phyloP scores from a whole-genome alignment of 1,284 basidiomycete species.

The Austroboletus niveus region DNA sequence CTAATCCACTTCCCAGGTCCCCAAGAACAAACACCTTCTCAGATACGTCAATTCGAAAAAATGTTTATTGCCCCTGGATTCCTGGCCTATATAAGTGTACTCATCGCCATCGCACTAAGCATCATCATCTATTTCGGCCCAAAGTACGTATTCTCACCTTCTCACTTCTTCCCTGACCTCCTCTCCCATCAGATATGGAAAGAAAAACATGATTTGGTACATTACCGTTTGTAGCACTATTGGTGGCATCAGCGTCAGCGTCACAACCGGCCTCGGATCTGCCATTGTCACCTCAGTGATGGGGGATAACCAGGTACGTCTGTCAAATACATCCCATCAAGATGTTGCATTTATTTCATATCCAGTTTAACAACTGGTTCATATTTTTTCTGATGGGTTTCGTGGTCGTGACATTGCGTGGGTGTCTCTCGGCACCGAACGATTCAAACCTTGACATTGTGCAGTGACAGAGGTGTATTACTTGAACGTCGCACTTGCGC shows the following conservation, averaged over 20 bases:
- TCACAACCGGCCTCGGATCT: constrained; percentile 90
- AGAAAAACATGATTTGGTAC: constrained; percentile 95
- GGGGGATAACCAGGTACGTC: constrained; percentile 79
- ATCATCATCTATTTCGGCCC: constrained; percentile 84
- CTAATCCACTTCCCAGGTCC: constrained; percentile 57
- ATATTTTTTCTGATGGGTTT: constrained; percentile 87
- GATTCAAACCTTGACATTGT: constrained; percentile 20
- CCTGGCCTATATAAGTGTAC: constrained; percentile 69
- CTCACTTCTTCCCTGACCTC: not conserved
- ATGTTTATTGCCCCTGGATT: constrained; percentile 90
- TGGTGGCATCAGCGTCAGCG: constrained; percentile 94
- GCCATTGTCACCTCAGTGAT: constrained; percentile 86
- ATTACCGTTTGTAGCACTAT: constrained; percentile 94
- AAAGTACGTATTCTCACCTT: constrained; percentile 38
- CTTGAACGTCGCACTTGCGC: constrained; percentile 92
- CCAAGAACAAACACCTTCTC: constrained; percentile 73
- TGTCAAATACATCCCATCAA: not conserved
- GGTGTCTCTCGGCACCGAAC: constrained; percentile 26
- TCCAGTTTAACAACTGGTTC: constrained; percentile 77
- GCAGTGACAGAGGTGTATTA: constrained; percentile 91
- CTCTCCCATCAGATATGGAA: constrained; percentile 62
- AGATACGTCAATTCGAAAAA: constrained; percentile 77
- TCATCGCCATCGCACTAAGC: constrained; percentile 60
- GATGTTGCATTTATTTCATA: not conserved
- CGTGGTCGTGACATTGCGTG: constrained; percentile 79